Base-by-base conservation (phyloP, 345 rosid species). In the Pseudoturritis turrita region DNA sequence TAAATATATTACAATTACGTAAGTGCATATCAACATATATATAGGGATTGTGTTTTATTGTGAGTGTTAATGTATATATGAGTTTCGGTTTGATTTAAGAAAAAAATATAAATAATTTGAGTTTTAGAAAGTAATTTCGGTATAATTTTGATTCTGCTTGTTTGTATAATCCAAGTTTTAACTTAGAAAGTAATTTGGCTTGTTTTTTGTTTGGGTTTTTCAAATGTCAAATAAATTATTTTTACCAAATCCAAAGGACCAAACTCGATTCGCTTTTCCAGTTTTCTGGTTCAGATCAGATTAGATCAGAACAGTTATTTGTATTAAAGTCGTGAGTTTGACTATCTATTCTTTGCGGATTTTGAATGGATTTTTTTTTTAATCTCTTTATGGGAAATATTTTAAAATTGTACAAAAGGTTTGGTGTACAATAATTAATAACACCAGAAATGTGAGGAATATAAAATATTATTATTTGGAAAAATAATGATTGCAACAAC, bases 401-500 rank as follows among this genome's bases (percentile, higher is more conserved):
- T 45, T 29, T 47, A 10, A 25, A 59, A 49, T 15, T 50, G 36
- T 65, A 74, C 21, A 46, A 60, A 50, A 51, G 29, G 62, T 50
- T 74, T 58, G 46, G 73, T 58, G 65, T 50, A 49, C 39, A 66
- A 59, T 50, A 67, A 39, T 59, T 50, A 67, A 39, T 59, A 62
- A 46, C 18, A 67, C 62, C 31, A 40, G 73, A 74, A 50, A 74
- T 10, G 62, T 59, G 39, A 51, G 31, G 50, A 72, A 65, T 18
- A 35, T 18, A 49, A n/a, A 62, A 21, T 26, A 53, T 47, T 12
- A 66, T 57, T 21, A 22, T 59, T 39, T 40, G 39, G 49, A 35
- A 49, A 10, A 19, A 31, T 51, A 74, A 60, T 74, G 78, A 74
- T 74, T 74, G 68, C 62, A 74, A 40, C 72, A 74, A 57, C 66